phyloP scores from a whole-genome alignment of 2,329 filamentous ascomycete genomes.

The Alternaria conjuncta region DNA sequence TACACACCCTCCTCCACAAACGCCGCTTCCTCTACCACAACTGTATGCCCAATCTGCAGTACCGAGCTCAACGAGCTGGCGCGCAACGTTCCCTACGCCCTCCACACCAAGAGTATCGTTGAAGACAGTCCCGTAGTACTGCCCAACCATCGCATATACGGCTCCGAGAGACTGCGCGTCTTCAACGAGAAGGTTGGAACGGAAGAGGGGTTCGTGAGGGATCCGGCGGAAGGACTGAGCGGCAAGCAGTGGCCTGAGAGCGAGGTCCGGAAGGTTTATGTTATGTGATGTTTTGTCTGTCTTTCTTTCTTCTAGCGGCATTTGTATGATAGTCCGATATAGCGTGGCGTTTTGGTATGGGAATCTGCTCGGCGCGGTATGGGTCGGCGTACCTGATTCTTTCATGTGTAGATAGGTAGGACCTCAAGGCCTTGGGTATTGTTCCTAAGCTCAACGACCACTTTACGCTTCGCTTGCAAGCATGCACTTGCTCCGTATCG shows the following conservation, averaged over 20 bases:
- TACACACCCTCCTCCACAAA: conserved; percentile 62
- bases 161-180: conserved; percentile 73
- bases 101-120: conserved; percentile 92
- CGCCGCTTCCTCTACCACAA: conserved; percentile 66
- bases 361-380: conserved; percentile 3
- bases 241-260: conserved; percentile 54
- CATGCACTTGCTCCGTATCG: not conserved
- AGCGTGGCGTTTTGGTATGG: conserved; percentile 4
- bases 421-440: not conserved
- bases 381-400: not conserved
- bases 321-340: not conserved
- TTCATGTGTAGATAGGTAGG: not conserved
- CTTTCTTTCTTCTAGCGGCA: not conserved
- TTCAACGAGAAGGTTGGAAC: conserved; percentile 82
- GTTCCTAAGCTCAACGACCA: not conserved
- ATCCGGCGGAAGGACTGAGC: conserved; percentile 71
- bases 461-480: not conserved
- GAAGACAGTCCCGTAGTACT: conserved; percentile 86
- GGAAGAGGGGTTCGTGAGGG: conserved; percentile 70
- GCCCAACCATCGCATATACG: conserved; percentile 87
- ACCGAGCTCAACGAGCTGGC: conserved; percentile 94
- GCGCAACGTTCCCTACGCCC: conserved; percentile 86
- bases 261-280: conserved; percentile 85
- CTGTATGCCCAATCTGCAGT: conserved; percentile 93
- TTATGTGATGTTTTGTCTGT: conserved; percentile 63